These are phyloP conservation scores for barley (Hordeum vulgare) DNA, from an alignment of 176 grass and related monocot species.

Conservation along the genomic window MorexV3_pseudomolecules_assembly NC_058522.1:465597785-465598284, in stretches of 20 bases:
- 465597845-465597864: background rate
- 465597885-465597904: background rate
- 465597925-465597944: too few species aligned
- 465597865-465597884: background rate
- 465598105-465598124: background rate
- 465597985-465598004: too few species aligned
- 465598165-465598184: constrained; percentile 36
- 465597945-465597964: too few species aligned
- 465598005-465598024: background rate
- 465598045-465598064: background rate
- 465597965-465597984: too few species aligned
- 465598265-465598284: background rate
- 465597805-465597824: constrained; percentile 13
- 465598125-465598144: constrained; percentile 1
- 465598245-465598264: background rate
- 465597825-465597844: too few species aligned
- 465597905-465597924: too few species aligned
- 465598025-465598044: constrained; percentile 4
- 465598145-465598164: constrained; percentile 12
- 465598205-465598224: background rate
- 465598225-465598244: too few species aligned
- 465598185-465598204: background rate
- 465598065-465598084: too few species aligned
- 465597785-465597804: background rate
- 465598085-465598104: background rate